These are phyloP conservation scores for Monosporascus sp. DNA, from an alignment of 2,329 filamentous ascomycete genomes.

Conservation along the genomic window DNA sequence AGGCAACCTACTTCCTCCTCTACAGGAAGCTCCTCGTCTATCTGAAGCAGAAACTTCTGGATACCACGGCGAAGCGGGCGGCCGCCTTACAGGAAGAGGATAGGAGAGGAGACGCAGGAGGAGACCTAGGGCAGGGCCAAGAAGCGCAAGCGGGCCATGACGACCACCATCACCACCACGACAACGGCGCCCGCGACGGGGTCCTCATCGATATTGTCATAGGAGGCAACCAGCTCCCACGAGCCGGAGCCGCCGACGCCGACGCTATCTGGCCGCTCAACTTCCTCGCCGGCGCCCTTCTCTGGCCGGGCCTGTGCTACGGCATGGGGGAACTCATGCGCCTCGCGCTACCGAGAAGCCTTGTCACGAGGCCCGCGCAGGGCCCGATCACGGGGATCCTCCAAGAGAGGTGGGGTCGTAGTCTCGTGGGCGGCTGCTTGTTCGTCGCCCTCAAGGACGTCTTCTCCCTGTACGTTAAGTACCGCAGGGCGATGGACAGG, in stretches of 20 bases:
- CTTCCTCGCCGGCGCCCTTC: conserved; percentile 51
- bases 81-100: not conserved
- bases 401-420: conserved; percentile 83
- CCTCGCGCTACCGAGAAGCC: conserved; percentile 59
- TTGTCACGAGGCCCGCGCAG: conserved; percentile 45
- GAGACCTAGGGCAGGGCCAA: not conserved
- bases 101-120: not conserved
- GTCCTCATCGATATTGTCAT: not conserved
- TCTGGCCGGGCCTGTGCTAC: conserved; percentile 78
- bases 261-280: conserved; percentile 28
- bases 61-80: not conserved
- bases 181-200: not conserved
- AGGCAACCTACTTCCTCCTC: conserved; percentile 35
- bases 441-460: conserved; percentile 78
- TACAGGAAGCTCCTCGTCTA: conserved; percentile 43
- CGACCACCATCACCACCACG: not conserved
- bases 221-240: conserved; percentile 1
- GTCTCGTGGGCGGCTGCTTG: conserved; percentile 79
- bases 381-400: conserved; percentile 55
- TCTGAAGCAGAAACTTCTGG: conserved; percentile 37
- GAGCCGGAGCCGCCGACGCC: conserved; percentile 10
- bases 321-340: conserved; percentile 72
- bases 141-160: conserved; percentile 1
- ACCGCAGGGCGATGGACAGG: conserved; percentile 53
- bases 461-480: conserved; percentile 58